Percentiles rank a stretch among this genome's conserved stretches.
phyloP scores from a whole-genome alignment of 768 basidiomycete genomes.

The Kwoniella bestiolae region DNA sequence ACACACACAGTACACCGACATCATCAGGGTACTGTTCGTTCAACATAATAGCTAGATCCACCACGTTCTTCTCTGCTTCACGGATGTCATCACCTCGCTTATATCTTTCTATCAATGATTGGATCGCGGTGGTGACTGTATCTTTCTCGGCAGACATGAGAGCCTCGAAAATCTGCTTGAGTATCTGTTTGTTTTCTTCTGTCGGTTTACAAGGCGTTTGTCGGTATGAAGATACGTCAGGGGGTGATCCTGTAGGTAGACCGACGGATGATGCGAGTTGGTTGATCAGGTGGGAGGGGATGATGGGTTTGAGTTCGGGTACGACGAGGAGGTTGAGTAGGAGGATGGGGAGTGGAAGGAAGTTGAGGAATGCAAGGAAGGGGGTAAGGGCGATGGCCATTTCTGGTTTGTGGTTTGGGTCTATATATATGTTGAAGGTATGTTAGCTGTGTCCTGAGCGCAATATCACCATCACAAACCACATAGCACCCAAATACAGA shows the following conservation, averaged over 20 bases:
- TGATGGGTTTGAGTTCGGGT: conserved; percentile 75
- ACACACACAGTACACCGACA: conserved; percentile 89
- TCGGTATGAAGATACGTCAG: conserved; percentile 52
- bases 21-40: conserved; percentile 82
- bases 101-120: conserved; percentile 69
- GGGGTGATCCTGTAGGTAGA: conserved; percentile 58
- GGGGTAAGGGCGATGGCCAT: conserved; percentile 96
- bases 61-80: conserved; percentile 59
- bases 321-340: conserved; percentile 68
- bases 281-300: conserved; percentile 61
- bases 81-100: conserved; percentile 47
- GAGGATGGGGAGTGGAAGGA: conserved; percentile 78
- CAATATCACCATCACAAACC: too few species aligned
- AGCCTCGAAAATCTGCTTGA: conserved; percentile 77
- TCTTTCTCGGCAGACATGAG: conserved; percentile 74
- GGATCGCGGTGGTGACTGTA: conserved; percentile 64
- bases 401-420: conserved; percentile 97
- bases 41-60: conserved; percentile 64
- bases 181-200: conserved; percentile 63
- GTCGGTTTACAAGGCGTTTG: conserved; percentile 52
- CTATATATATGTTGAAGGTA: conserved; percentile 59
- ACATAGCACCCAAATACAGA: too few species aligned
- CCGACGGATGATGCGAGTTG: conserved; percentile 65
- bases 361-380: conserved; percentile 90
- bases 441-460: too few species aligned